Base-by-base conservation (phyloP, 805 yeast species). In the Nakazawaea anatomiae region DNA sequence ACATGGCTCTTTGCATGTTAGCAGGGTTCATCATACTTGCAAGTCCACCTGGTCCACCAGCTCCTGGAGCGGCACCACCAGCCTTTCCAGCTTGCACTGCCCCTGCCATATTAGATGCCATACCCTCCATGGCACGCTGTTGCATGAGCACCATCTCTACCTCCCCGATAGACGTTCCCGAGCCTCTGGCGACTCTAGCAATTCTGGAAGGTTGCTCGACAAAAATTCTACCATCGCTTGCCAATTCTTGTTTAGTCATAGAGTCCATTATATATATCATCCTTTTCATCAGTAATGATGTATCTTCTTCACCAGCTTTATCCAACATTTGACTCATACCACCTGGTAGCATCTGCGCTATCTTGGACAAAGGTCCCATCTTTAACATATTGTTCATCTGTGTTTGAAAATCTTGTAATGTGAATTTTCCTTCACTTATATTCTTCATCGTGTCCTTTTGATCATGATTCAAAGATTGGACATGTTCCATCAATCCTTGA, bases 311-410 rank as follows among this genome's bases (percentile, higher is more conserved):
- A 30, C 96, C 94, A 42, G 89, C 83, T 66, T 88, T 92, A 48
- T 77, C 82, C 79, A 92, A 85, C 76, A 92, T 76, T 57, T 80
- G 82, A 38, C 91, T 81, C 70, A 90, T 80, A 61, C 97, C 89
- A 29, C 85, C 94, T 0, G 99, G 99, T 53, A 92, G 83, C 97
- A 92, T 92, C 49, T 86, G 81, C 3, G 97, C 97, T 55, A 92
- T 89, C 65, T 94, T 91, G 28, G 96, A 84, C 49, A 92, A 71
- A 3, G 98, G 97, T 1, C 99, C 99, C 96, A 94, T 89, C 67
- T 94, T 94, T 80, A 92, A 75, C 59, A 94, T 87, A 58, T 91
- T 92, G 66, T 87, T 86, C 95, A 92, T 87, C 68, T 94, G 98
- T 50, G 92, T 87, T 61, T 94, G 91, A 70, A 92, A 81, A 68